Conservation (phyloP, 805 yeast species). For the Clavispora asparagi region DNA sequence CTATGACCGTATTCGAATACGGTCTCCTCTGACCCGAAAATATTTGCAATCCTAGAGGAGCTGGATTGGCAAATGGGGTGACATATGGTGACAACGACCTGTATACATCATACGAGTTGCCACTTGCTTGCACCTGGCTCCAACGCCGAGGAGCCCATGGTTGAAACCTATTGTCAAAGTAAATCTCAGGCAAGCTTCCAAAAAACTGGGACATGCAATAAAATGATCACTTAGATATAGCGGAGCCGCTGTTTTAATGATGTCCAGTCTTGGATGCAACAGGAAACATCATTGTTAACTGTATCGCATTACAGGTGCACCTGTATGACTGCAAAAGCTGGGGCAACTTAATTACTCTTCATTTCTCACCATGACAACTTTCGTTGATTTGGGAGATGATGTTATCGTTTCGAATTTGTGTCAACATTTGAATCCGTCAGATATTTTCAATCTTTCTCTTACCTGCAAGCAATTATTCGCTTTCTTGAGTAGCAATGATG, state of each 20-base stretch:
- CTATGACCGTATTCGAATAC: too few species aligned
- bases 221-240: too few species aligned
- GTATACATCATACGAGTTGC: background rate
- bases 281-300: background rate
- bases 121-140: background rate
- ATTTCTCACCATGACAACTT: background rate
- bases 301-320: background rate
- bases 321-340: background rate
- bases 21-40: too few species aligned
- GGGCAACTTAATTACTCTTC: background rate
- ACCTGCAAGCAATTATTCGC: constrained; percentile 19
- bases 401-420: constrained; percentile 33
- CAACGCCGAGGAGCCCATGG: background rate
- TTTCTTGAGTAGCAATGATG: constrained; percentile 23
- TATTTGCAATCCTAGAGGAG: too few species aligned
- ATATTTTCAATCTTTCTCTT: constrained; percentile 26
- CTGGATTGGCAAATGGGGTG: background rate
- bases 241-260: too few species aligned
- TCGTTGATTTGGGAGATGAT: constrained; percentile 31
- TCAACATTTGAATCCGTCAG: constrained; percentile 25
- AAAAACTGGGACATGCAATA: too few species aligned
- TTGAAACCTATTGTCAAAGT: too few species aligned
- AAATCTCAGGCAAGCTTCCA: too few species aligned
- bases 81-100: background rate
- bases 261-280: too few species aligned